Base-by-base conservation (phyloP, 768 basidiomycete genomes). In the Psilocybe cubensis region DNA sequence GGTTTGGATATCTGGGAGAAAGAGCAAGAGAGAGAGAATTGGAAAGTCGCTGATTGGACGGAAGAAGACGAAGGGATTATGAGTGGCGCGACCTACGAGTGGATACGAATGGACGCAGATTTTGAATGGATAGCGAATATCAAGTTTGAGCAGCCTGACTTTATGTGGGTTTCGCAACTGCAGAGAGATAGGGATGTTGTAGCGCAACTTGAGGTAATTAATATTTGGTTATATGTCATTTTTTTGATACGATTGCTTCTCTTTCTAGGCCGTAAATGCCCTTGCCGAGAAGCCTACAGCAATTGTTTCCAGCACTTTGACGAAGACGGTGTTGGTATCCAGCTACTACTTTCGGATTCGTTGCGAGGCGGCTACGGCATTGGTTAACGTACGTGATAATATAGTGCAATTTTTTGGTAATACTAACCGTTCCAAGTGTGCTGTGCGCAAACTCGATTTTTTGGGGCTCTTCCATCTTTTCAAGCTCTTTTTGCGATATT, bases 41-140 rank as follows among this genome's bases (percentile, higher is more conserved):
- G 96, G 97, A 92, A 91, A 70, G 96, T 98, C 3, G 91, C 91
- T 5, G 96, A 98, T 70, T 98, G 97, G 97, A 92, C 91, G 4
- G 96, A 97, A 66, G 94, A 97, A 63, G 95, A 98, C 58, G 96
- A 97, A 68, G 87, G 89, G 58, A 79, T 83, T 41, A 96, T 98
- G 93, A 88, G 90, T 35, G 92, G 92, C 17, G 96, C 96, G 60
- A 96, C 94, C 3, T 99, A 98, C 72, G 97, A 99, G 74, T 99
- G 96, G 96, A 98, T 99, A 57, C 81, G 97, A 60, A 92, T 98
- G 82, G 97, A 99, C 68, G 95, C 97, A 14, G 97, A 99, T 70
- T 96, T 97, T 71, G 97, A 99, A 75, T 99, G 97, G 97, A 91
- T 98, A 53, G 91, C 93, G n/a, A 83, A 82, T 35, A 84, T 98